These are phyloP conservation scores for Pythium aphanidermatum DNA, from an alignment of 352 stramenopile species.

Conservation along the genomic window DNA sequence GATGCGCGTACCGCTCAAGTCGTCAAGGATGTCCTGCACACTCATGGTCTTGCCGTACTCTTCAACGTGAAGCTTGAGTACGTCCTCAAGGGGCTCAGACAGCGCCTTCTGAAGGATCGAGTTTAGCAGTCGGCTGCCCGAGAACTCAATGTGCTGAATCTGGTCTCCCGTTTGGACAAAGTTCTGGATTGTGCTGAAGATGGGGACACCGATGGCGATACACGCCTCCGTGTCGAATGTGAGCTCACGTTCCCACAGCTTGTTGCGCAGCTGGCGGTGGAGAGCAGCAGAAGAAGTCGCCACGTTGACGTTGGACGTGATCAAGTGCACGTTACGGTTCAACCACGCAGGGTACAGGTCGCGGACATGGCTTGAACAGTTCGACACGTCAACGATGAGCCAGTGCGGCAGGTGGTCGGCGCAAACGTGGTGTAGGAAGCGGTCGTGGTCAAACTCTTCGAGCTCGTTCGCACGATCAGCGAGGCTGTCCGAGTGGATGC, in stretches of 20 bases:
- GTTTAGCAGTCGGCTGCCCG: conserved; percentile 85
- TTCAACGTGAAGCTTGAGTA: conserved; percentile 68
- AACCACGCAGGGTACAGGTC: conserved; percentile 89
- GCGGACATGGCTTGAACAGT: conserved; percentile 74
- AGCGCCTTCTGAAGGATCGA: conserved; percentile 58
- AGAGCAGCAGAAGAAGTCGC: conserved; percentile 65
- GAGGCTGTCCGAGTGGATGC: conserved; percentile 43
- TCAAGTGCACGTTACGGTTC: conserved; percentile 85
- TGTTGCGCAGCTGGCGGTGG: conserved; percentile 66
- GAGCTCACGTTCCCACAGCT: conserved; percentile 78
- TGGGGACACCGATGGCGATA: conserved; percentile 81
- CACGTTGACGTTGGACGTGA: conserved; percentile 91
- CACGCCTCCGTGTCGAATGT: conserved; percentile 85
- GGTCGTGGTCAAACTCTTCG: conserved; percentile 50
- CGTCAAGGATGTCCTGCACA: conserved; percentile 85
- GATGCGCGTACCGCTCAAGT: conserved; percentile 87
- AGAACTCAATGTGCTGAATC: conserved; percentile 87
- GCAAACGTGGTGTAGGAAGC: conserved; percentile 76
- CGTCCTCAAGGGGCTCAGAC: conserved; percentile 28
- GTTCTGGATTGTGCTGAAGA: conserved; percentile 91
- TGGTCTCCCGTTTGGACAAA: conserved; percentile 91
- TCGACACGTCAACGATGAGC: conserved; percentile 93
- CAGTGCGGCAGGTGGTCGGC: conserved; percentile 87
- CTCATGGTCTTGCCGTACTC: conserved; percentile 41
- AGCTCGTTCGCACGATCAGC: conserved; percentile 12